Evolutionary conservation across 768 basidiomycete genomes (phyloP), one percentile per base, ranked within the genome.

Genomic region (Boletales sp.): DNA sequence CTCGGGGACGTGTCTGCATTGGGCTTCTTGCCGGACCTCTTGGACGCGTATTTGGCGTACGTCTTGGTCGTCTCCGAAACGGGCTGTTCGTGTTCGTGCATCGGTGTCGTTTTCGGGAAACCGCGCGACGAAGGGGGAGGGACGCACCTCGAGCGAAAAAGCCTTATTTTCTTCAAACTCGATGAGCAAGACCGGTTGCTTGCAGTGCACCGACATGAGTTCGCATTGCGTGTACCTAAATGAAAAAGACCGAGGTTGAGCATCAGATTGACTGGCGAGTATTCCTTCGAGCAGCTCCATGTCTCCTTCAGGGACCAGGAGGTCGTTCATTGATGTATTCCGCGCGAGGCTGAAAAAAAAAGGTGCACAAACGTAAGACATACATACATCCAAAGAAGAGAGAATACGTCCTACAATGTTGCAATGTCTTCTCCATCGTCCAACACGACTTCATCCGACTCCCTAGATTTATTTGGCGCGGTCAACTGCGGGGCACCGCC

Each of bases 131-230:
- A n/a, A n/a, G n/a, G n/a, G n/a, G n/a, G n/a, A 8, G 34, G n/a
- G 13, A 64, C 75, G 46, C 52, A 90, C 94, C 69, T 94, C 88
- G 11, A 98, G 76, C 0, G 89, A 87, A 67, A 97, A 97, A 0
- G 91, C 84, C 59, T 95, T 97, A 67, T 97, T 89, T 71, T 98
- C 93, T 64, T 98, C 95, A 54, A 98, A 98, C 64, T 99, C 94
- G 59, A 98, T 97, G 10, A 98, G 74, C 14, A 99, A 73, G 45
- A 99, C 77, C 0, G 95, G 94, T 17, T 87, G 83, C 69, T 93
- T 97, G 73, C 98, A 98, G 65, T 97, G 89, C 14, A 86, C 86
- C 0, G 90, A 93, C 95, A 99, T 97, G 18, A 91, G 66, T 69
- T 98, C 95, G 71, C 95, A 98, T 63, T 99, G 97, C 0, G 93